Percentiles rank a stretch among this genome's conserved stretches.
phyloP scores from a whole-genome alignment of 208 protist genomes.

The Trypanosoma mega region DNA sequence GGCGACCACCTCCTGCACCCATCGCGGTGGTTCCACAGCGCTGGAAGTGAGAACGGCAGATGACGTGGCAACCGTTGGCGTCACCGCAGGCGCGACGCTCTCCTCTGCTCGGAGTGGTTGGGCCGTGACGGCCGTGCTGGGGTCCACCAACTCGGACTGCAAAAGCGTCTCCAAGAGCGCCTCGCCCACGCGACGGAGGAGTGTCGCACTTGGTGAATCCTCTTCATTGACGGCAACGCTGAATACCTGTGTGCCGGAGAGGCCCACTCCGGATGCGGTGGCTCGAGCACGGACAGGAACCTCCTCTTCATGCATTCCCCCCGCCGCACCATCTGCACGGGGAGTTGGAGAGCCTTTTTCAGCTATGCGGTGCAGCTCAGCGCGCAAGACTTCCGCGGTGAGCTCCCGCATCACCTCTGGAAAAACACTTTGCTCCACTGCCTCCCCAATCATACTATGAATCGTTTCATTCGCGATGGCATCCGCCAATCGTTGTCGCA shows the following conservation, averaged over 20 bases:
- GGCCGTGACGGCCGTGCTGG: too few species aligned
- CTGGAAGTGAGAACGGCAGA: background rate
- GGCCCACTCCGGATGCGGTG: too few species aligned
- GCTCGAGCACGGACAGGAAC: too few species aligned
- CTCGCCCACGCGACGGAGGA: too few species aligned
- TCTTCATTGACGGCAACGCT: too few species aligned
- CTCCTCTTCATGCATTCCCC: conserved; percentile 18
- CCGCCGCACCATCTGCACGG: background rate
- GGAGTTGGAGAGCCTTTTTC: too few species aligned
- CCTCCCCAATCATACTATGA: conserved; percentile 41
- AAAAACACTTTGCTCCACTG: conserved; percentile 36
- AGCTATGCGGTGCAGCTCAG: conserved; percentile 25
- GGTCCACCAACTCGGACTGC: too few species aligned
- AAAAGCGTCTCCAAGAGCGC: background rate
- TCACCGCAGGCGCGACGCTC: background rate
- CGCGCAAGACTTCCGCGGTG: conserved; percentile 29
- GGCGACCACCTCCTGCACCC: conserved; percentile 25
- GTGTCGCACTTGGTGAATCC: too few species aligned
- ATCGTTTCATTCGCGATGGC: conserved; percentile 37
- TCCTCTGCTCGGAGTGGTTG: too few species aligned
- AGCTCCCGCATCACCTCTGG: conserved; percentile 26
- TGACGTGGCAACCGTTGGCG: too few species aligned
- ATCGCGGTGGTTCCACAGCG: conserved; percentile 3
- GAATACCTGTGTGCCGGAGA: too few species aligned
- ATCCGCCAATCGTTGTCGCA: conserved; percentile 9